Evolutionary conservation across 2,329 filamentous ascomycete genomes (phyloP).

Genomic region (Xylaria arbuscula): DNA sequence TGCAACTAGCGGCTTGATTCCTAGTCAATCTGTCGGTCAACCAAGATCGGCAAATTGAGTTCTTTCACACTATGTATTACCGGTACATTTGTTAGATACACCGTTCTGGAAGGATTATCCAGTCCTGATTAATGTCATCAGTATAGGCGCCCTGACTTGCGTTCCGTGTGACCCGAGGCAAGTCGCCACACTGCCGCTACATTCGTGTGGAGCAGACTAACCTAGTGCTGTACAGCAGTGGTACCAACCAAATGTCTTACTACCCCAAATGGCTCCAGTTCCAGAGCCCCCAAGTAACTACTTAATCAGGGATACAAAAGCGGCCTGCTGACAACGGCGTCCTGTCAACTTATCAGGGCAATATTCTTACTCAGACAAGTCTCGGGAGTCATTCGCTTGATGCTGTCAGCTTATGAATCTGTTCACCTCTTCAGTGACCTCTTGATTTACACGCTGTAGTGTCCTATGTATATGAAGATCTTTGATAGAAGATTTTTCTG

Average conservation of each 20-base stretch:
- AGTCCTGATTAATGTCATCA: background rate
- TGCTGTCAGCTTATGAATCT: constrained; percentile 31
- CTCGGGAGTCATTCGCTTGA: constrained; percentile 1
- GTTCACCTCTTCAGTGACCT: no score
- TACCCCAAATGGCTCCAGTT: constrained; percentile 14
- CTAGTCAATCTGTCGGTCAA: background rate
- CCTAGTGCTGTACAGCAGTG: background rate
- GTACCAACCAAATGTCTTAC: background rate
- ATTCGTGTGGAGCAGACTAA: background rate
- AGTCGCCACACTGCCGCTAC: background rate
- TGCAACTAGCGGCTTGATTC: background rate
- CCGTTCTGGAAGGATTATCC: background rate
- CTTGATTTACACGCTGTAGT: background rate
- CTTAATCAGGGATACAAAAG: constrained; percentile 22
- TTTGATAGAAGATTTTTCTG: background rate
- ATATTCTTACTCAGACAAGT: constrained; percentile 27
- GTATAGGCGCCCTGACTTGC: background rate
- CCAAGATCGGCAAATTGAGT: background rate
- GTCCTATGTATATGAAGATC: constrained; percentile 5
- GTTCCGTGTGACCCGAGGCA: constrained; percentile 2
- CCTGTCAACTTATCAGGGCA: background rate
- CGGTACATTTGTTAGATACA: no score
- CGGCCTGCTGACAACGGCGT: constrained; percentile 30
- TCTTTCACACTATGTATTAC: no score
- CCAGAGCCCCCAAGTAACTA: constrained; percentile 9